Conservation (phyloP, 148 eudicot genomes). For the Rhododendron molle region DNA sequence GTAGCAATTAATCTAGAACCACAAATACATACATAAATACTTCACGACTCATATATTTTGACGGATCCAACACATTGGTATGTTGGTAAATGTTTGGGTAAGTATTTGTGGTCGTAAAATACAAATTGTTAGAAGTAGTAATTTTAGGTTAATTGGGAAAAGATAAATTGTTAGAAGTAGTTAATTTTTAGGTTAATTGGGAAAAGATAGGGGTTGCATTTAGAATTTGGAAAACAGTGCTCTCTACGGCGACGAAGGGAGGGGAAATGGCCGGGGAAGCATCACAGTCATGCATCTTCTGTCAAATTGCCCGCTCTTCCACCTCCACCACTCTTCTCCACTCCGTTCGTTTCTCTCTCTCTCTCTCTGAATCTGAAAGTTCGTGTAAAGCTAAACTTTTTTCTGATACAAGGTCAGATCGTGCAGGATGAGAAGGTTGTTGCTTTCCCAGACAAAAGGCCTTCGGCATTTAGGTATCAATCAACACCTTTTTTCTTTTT, state of each 20-base stretch:
- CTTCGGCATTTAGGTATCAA: conserved; percentile 53
- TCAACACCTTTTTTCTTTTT: background rate
- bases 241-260: background rate
- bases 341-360: conserved; percentile 31
- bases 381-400: background rate
- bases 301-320: conserved; percentile 58
- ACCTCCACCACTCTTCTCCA: conserved; percentile 61
- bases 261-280: conserved; percentile 32
- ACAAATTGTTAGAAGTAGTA: too few relatives aligned
- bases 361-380: background rate
- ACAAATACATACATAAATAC: too few relatives aligned
- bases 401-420: background rate
- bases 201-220: too few relatives aligned
- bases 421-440: conserved; percentile 74
- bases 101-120: too few relatives aligned
- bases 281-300: conserved; percentile 59
- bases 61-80: too few relatives aligned
- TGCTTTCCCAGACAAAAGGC: conserved; percentile 79
- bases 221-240: background rate
- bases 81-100: too few relatives aligned
- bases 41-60: too few relatives aligned
- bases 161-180: too few relatives aligned
- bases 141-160: too few relatives aligned
- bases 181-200: too few relatives aligned
- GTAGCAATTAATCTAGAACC: too few relatives aligned